Evolutionary conservation across 768 basidiomycete species (phyloP).

Genomic region (Cystofilobasidium bisporidii): DNA sequence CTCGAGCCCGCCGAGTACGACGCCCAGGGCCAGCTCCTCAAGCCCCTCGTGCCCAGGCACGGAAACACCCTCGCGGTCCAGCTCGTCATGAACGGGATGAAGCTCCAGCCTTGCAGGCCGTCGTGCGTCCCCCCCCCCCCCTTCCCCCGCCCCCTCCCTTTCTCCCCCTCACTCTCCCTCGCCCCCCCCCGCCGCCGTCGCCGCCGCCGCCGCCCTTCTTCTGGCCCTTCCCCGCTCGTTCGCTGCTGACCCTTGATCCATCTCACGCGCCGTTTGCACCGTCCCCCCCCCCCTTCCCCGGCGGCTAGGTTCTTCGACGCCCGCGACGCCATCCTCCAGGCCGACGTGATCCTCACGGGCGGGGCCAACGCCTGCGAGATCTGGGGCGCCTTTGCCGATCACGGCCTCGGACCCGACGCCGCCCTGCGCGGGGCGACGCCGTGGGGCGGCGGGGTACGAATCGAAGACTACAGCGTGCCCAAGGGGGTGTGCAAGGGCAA

Average conservation of each 20-base stretch:
- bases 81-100: slow-evolving; percentile 69
- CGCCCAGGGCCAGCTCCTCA: slow-evolving; percentile 43
- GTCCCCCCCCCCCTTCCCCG: too few relatives aligned
- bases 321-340: slow-evolving; percentile 79
- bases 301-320: slow-evolving; percentile 73
- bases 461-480: slow-evolving; percentile 47
- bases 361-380: slow-evolving; percentile 85
- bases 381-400: slow-evolving; percentile 72
- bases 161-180: too few relatives aligned
- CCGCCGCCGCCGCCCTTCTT: too few relatives aligned
- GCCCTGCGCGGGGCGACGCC: slow-evolving; percentile 64
- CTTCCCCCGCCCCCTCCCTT: not conserved
- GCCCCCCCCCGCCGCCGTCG: too few relatives aligned
- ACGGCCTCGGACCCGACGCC: slow-evolving; percentile 60
- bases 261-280: too few relatives aligned
- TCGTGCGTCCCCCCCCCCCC: slow-evolving; percentile 34
- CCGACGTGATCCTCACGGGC: slow-evolving; percentile 77
- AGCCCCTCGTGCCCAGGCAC: slow-evolving; percentile 70
- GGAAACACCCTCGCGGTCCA: slow-evolving; percentile 79
- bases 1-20: slow-evolving; percentile 40
- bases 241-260: slow-evolving; percentile 27
- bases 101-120: slow-evolving; percentile 84
- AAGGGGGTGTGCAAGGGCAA: slow-evolving; percentile 40
- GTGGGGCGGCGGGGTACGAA: slow-evolving; percentile 85
- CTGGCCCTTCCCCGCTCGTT: too few relatives aligned